Percentiles rank a stretch among this genome's conserved stretches.
phyloP scores from a whole-genome alignment of 768 basidiomycete species.

The Brasilioporus rufonigricans region DNA sequence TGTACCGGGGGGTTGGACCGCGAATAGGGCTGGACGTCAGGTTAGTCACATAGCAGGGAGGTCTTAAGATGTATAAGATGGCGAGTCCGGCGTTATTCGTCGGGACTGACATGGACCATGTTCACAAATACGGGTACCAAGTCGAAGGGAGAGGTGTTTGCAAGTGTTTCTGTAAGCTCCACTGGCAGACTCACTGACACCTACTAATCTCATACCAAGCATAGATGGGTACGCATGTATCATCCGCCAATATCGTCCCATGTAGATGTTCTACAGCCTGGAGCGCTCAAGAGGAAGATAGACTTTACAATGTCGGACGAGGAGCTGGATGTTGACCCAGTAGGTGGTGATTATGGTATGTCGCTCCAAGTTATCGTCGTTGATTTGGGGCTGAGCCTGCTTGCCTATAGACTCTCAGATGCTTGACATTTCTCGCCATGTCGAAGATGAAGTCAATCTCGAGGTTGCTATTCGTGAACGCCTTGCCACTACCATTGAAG shows the following conservation, averaged over 20 bases:
- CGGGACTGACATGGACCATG: too few relatives aligned
- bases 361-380: not conserved
- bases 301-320: conserved; percentile 8
- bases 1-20: too few relatives aligned
- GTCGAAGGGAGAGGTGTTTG: too few relatives aligned
- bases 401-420: conserved; percentile 14
- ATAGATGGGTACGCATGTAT: conserved; percentile 27
- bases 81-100: too few relatives aligned
- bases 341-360: conserved; percentile 19
- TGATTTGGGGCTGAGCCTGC: not conserved
- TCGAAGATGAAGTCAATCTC: conserved; percentile 40
- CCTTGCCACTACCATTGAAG: conserved; percentile 40
- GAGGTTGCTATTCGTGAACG: conserved; percentile 44
- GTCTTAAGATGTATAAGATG: too few relatives aligned
- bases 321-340: conserved; percentile 8
- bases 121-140: too few relatives aligned
- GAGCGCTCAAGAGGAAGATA: conserved; percentile 9
- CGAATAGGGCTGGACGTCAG: too few relatives aligned
- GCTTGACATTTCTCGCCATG: conserved; percentile 12
- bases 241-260: conserved; percentile 14
- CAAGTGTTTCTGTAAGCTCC: not conserved
- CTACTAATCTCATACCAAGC: not conserved
- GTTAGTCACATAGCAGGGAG: too few relatives aligned
- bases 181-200: not conserved
- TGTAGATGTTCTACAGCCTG: conserved; percentile 14